Evolutionary conservation across 495 filamentous ascomycete species (phyloP), one percentile per base, ranked within the genome.

Genomic region (Penicillium angulare): DNA sequence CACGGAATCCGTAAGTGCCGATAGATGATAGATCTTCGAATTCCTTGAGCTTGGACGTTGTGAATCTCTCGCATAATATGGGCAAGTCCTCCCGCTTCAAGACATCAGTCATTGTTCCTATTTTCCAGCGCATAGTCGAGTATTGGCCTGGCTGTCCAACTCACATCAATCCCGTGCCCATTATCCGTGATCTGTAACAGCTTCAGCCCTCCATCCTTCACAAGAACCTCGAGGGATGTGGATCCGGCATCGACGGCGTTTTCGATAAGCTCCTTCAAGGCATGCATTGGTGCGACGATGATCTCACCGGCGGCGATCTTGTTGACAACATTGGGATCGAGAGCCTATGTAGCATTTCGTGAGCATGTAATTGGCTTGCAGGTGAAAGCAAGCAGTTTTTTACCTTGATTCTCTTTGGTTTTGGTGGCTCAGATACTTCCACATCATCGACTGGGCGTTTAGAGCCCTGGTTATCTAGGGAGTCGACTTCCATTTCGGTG

Each of bases 251-350:
- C 95, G 27, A 99, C 95, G 7, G 95, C 85, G 57, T 99, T 99
- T 61, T 99, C 95, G 10, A 97, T 95, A 39, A 99, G 74, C 67
- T 99, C 95, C 73, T 99, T 99, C 24, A 99, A 71, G 16, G 95
- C 95, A 65, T 99, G 90, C 50, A 97, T 91, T 18, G 95, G 95
- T 9, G 95, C 93, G 43, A 97, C 90, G 44, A 99, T 97, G 53
- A 97, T 99, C 65, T 99, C 95, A 13, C 95, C 95, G n/a, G 95
- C 95, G 7, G 95, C 95, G 58, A 99, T 99, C 72, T 97, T 97
- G 74, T 97, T 97, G 49, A 97, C 89, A 33, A 99, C 95, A 76
- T 96, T 90, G 61, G 88, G 86, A 64, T 96, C 88, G 15, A 99
- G 82, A 22, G 91, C 86, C 89, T 96, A 40, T n/a, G n/a, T n/a